Evolutionary conservation across 1,284 basidiomycete species (phyloP).

Genomic region (Melampsora americana): DNA sequence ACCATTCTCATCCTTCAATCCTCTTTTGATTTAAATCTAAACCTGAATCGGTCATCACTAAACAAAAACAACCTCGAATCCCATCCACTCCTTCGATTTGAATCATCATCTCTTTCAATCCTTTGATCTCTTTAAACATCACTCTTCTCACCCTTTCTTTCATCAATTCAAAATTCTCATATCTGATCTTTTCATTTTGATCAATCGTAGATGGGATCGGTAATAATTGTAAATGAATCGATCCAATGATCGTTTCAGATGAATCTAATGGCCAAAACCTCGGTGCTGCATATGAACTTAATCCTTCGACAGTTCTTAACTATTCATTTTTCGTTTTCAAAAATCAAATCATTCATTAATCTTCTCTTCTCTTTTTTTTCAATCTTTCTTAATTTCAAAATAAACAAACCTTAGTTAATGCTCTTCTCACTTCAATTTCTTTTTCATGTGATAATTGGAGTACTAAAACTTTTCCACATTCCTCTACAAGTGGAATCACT

Average conservation of each 20-base stretch:
- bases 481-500: slow-evolving; percentile 89
- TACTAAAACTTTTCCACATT: slow-evolving; percentile 81
- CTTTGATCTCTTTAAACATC: slow-evolving; percentile 68
- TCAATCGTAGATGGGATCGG: slow-evolving; percentile 53
- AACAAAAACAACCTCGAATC: slow-evolving; percentile 23
- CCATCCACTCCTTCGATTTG: slow-evolving; percentile 62
- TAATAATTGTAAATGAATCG: slow-evolving; percentile 78
- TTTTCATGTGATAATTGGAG: slow-evolving; percentile 74
- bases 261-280: slow-evolving; percentile 97
- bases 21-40: no score
- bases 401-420: slow-evolving; percentile 69
- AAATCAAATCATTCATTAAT: slow-evolving; percentile 10
- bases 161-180: slow-evolving; percentile 67
- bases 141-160: slow-evolving; percentile 70
- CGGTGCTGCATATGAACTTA: slow-evolving; percentile 73
- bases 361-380: not conserved
- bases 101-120: slow-evolving; percentile 78
- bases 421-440: slow-evolving; percentile 66
- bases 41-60: not conserved
- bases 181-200: slow-evolving; percentile 54
- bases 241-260: slow-evolving; percentile 70
- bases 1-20: no score
- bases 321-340: no score
- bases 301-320: slow-evolving; percentile 68
- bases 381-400: not conserved